phyloP scores from a whole-genome alignment of 2,329 filamentous ascomycete species.

The Aspergillus tanneri region DNA sequence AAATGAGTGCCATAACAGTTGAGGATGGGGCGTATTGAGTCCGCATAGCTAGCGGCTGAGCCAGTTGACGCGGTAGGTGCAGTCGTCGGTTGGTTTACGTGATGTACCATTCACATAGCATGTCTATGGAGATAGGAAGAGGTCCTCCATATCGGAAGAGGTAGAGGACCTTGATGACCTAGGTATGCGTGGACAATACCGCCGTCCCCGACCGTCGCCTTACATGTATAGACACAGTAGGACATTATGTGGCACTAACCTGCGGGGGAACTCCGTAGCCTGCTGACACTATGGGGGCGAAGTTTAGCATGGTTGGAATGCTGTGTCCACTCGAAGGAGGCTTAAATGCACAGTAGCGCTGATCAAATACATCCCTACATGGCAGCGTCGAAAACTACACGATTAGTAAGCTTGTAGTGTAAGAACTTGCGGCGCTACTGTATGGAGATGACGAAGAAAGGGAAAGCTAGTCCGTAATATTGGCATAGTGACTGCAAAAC shows the following conservation, averaged over 20 bases:
- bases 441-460: neutral
- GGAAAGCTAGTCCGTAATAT: constrained; percentile 20
- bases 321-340: constrained; percentile 18
- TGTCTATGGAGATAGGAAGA: constrained; percentile 18
- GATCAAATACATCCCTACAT: constrained; percentile 18
- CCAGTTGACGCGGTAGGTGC: constrained; percentile 22
- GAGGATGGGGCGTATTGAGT: constrained; percentile 20
- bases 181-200: constrained; percentile 11
- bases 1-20: constrained; percentile 19
- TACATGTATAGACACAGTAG: constrained; percentile 26
- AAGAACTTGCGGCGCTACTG: constrained; percentile 6
- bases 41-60: constrained; percentile 22
- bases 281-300: constrained; percentile 21
- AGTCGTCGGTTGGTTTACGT: constrained; percentile 11
- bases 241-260: constrained; percentile 25
- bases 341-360: constrained; percentile 17
- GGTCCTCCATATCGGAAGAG: neutral
- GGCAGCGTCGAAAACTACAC: constrained; percentile 18
- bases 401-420: constrained; percentile 24
- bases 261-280: constrained; percentile 18
- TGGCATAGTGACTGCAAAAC: constrained; percentile 27
- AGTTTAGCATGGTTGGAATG: constrained; percentile 21
- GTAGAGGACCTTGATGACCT: constrained; percentile 17
- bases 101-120: constrained; percentile 24
- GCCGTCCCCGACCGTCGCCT: constrained; percentile 20